Base-by-base conservation (phyloP, 2,329 filamentous ascomycete genomes). In the Colletotrichum coccodes region DNA sequence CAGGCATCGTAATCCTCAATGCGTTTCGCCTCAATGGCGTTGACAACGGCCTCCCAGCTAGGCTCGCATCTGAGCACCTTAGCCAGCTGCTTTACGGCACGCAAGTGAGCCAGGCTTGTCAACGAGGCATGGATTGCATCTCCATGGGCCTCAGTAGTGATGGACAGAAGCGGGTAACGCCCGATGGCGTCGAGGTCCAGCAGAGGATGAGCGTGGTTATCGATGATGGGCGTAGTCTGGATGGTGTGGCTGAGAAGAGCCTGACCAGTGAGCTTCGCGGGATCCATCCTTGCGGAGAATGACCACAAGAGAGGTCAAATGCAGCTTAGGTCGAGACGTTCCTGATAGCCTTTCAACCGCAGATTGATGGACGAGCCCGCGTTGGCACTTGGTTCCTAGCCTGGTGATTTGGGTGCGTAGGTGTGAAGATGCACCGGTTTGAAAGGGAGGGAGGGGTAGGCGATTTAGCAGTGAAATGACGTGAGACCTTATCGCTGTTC, bases 121-220 rank as follows among this genome's bases (percentile, higher is more conserved):
- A 80, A 82, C 0, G 89, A 87, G 64, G 91, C 87, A 47, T 87
- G 78, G 32, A 95, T 82, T 14, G 93, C 92, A 64, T 88, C 82
- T 8, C 91, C 92, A 65, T 88, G 82, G 1, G 93, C 94, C 81
- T 96, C 93, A 7, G 91, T 92, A 1, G 90, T 89, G 71, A 94
- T 90, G 50, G 89, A 86, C 54, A 88, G 76, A 6, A 90, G 79
- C 0, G 84, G 79, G 61, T 88, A 81, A 26, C 83, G 83, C 65
- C 79, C 77, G 32, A 86, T 77, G 12, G 83, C 78, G 23, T 83
- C 79, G 7, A 82, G 81, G 42, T 86, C 86, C 11, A 94, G 85
- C 1, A 94, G 83, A 32, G 91, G 91, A 72, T 93, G 91, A 3
- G 90, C 90, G 75, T 94, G 91, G 73, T 92, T 89, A 79, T 94